phyloP scores from a whole-genome alignment of 345 rosid genomes.

The Euphorbia lathyris region DNA sequence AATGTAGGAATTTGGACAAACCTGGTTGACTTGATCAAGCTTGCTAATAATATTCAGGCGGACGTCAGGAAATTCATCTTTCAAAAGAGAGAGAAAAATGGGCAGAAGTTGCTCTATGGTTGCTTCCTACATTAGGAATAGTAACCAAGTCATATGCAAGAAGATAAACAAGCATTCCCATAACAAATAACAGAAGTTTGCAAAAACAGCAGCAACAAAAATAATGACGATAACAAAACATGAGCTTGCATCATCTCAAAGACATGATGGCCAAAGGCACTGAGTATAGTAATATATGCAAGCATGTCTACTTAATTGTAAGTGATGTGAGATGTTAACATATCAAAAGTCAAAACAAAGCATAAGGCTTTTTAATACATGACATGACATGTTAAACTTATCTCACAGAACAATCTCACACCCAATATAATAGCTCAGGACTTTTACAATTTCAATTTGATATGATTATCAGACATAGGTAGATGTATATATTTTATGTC shows the following conservation, averaged over 20 bases:
- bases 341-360: background rate
- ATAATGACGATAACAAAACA: background rate
- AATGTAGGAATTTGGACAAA: constrained; percentile 23
- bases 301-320: background rate
- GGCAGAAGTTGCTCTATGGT: constrained; percentile 95
- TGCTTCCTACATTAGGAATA: constrained; percentile 60
- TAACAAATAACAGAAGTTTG: background rate
- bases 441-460: background rate
- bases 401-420: background rate
- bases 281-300: background rate
- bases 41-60: constrained; percentile 95
- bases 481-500: background rate
- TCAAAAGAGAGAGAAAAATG: constrained; percentile 89
- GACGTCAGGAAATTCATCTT: constrained; percentile 97
- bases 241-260: background rate
- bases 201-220: background rate
- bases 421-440: background rate
- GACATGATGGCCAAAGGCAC: background rate
- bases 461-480: background rate
- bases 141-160: constrained; percentile 1
- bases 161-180: background rate
- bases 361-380: background rate
- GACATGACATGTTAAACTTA: background rate
- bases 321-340: background rate
- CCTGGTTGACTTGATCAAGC: constrained; percentile 99